Conservation (phyloP, 192 early-diverging fungal genomes). For the Backusella sp. region DNA sequence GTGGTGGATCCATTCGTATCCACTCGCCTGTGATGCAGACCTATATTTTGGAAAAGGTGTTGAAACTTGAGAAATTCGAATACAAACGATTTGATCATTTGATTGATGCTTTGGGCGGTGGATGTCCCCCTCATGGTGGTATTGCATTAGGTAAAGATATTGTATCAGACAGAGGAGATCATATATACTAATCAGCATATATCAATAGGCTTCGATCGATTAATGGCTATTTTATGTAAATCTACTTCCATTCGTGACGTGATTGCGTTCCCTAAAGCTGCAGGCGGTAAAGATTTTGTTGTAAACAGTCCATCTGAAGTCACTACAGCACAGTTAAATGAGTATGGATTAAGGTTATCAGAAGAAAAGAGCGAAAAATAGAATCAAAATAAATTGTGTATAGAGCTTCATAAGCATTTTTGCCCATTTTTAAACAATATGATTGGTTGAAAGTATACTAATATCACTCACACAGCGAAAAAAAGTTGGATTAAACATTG, state of each 20-base stretch:
- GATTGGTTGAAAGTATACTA: too few relatives aligned
- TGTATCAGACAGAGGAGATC: not conserved
- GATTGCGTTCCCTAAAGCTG: slow-evolving; percentile 90
- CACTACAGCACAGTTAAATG: slow-evolving; percentile 54
- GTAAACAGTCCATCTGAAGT: slow-evolving; percentile 72
- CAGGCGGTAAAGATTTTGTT: slow-evolving; percentile 78
- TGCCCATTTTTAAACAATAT: too few relatives aligned
- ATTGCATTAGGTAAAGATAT: slow-evolving; percentile 59
- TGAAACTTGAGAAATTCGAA: slow-evolving; percentile 57
- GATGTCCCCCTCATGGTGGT: slow-evolving; percentile 90
- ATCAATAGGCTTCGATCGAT: slow-evolving; percentile 67
- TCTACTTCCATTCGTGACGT: slow-evolving; percentile 81
- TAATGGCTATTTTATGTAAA: slow-evolving; percentile 73
- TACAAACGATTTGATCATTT: slow-evolving; percentile 75
- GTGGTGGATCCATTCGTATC: slow-evolving; percentile 87
- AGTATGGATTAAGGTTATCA: slow-evolving; percentile 60
- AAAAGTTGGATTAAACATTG: too few relatives aligned
- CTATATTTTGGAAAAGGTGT: slow-evolving; percentile 69
- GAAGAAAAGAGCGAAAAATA: not conserved
- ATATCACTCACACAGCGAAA: too few relatives aligned
- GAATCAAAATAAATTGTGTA: not conserved
- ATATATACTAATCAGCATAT: not conserved
- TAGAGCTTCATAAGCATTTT: not conserved
- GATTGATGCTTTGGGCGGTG: slow-evolving; percentile 73
- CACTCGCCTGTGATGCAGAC: slow-evolving; percentile 76